Evolutionary conservation across 768 basidiomycete genomes (phyloP), one percentile per base, ranked within the genome.

Genomic region (Leccinellum albellum): DNA sequence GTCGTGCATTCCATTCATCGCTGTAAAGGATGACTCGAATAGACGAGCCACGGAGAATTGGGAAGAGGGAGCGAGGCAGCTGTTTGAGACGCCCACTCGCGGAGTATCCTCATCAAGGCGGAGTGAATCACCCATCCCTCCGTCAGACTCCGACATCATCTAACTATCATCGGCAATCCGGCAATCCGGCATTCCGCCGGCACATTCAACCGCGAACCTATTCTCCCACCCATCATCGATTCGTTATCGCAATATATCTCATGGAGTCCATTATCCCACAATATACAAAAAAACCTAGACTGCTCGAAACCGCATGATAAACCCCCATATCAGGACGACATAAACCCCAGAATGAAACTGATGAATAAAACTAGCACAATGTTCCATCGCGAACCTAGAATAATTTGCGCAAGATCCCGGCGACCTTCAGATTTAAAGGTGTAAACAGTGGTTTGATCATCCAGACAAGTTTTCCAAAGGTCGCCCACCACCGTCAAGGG

Each of bases 401-500:
- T 60, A 68, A 75, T 67, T 74, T 74, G 67, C 74, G 73, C 65
- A 78, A 67, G 65, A 68, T 73, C 77, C 69, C 78, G 78, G 77
- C 77, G 73, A 79, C 77, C 74, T 71, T 79, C 70, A 77, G 75
- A 64, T 74, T 64, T 63, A 78, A 67, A 55, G 76, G 77, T 61
- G 76, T 66, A 61, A 75, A 65, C 53, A 76, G 58, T 50, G 75
- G 76, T 65, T 70, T 69, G 60, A 74, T 72, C 56, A 78, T 68
- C 75, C 73, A 78, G 59, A 72, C 71, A 64, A 78, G 67, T 60
- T 66, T 66, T 71, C 77, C 72, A 66, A 79, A 74, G 72, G 77
- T 74, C 77, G 77, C 77, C 78, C 77, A 74, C 75, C 69, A 77
- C 73, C 76, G 77, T 79, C 77, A 79, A 65, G 76, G 75, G 58